Conservation (phyloP, 139 green algal genomes). For the Tetraselmis chui region DNA sequence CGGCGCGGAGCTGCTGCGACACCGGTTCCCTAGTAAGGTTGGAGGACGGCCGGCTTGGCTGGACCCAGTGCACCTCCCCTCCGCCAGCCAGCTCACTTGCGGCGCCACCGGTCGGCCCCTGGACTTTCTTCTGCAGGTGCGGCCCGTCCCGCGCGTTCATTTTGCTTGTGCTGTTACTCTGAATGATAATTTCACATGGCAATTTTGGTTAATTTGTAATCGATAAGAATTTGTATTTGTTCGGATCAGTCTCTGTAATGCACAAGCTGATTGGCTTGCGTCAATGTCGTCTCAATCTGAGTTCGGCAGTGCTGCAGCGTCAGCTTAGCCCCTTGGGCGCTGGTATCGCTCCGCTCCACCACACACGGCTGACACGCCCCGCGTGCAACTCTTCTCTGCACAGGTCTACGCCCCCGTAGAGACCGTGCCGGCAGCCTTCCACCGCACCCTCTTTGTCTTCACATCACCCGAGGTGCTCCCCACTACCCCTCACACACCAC, state of each 20-base stretch:
- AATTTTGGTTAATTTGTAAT: neutral
- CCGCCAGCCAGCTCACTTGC: slow-evolving; percentile 44
- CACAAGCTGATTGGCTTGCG: too few species aligned
- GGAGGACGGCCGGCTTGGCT: slow-evolving; percentile 73
- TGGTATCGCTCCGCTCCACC: too few species aligned
- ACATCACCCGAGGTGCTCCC: slow-evolving; percentile 40
- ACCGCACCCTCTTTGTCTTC: slow-evolving; percentile 64
- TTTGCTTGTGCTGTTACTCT: neutral
- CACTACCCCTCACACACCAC: too few species aligned
- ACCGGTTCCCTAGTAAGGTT: slow-evolving; percentile 74
- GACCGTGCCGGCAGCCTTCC: slow-evolving; percentile 44
- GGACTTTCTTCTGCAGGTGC: slow-evolving; percentile 61
- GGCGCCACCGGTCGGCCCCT: slow-evolving; percentile 28
- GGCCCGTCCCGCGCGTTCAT: slow-evolving; percentile 4
- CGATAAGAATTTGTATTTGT: slow-evolving; percentile 7
- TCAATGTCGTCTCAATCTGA: too few species aligned
- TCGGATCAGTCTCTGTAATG: too few species aligned
- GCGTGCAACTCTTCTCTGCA: too few species aligned
- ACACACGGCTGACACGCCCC: too few species aligned
- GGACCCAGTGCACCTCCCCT: slow-evolving; percentile 62
- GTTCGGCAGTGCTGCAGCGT: too few species aligned
- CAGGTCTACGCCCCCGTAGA: slow-evolving; percentile 57
- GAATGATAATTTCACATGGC: neutral
- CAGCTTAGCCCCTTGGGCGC: too few species aligned
- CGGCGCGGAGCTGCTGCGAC: slow-evolving; percentile 43